phyloP scores from a whole-genome alignment of 129 eudicot genomes.

The Cynara cardunculus region DNA sequence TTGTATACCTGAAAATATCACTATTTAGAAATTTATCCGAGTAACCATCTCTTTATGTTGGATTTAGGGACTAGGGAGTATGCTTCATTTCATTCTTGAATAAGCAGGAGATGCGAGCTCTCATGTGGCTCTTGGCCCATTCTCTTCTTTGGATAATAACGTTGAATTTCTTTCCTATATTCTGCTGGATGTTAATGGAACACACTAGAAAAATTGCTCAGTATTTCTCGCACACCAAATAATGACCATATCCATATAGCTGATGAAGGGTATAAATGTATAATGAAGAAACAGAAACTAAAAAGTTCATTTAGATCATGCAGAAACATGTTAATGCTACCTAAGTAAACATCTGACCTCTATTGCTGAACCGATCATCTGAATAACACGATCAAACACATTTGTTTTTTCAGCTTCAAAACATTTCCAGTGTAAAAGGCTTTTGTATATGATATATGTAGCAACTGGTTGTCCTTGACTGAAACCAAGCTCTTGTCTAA shows the following conservation, averaged over 20 bases:
- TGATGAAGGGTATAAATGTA: too few relatives aligned
- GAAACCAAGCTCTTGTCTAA: constrained; percentile 65
- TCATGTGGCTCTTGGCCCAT: background rate
- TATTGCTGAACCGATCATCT: constrained; percentile 61
- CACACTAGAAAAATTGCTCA: too few relatives aligned
- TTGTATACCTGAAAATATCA: too few relatives aligned
- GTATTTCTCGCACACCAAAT: too few relatives aligned
- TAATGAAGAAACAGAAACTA: too few relatives aligned
- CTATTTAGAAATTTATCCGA: too few relatives aligned
- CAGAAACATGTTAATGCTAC: background rate
- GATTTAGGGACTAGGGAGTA: background rate
- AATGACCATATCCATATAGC: too few relatives aligned
- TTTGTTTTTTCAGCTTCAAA: constrained; percentile 82
- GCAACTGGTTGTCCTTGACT: constrained; percentile 95
- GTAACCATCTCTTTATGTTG: background rate
- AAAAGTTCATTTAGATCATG: background rate
- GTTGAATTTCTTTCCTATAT: too few relatives aligned
- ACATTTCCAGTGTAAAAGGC: constrained; percentile 80
- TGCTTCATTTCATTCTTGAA: background rate
- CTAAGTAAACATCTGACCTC: constrained; percentile 40
- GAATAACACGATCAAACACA: constrained; percentile 82
- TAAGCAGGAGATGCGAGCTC: background rate
- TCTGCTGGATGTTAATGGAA: too few relatives aligned
- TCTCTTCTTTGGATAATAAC: too few relatives aligned
- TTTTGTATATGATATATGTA: constrained; percentile 72